Base-by-base conservation (phyloP, 2,329 filamentous ascomycete genomes). In the Dryadomyces quercivorus region DNA sequence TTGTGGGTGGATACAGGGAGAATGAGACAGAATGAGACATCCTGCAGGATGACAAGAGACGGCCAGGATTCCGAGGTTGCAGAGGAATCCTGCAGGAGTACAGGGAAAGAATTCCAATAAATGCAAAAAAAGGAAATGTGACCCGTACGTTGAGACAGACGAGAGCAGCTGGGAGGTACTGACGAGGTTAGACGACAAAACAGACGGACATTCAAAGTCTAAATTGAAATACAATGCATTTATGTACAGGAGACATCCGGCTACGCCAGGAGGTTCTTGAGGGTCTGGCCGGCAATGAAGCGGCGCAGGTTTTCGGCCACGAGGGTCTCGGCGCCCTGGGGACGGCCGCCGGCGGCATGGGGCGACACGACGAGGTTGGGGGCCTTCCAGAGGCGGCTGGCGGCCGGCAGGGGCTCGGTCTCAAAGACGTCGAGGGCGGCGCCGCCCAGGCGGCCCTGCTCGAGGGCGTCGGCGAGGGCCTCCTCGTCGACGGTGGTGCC, bases 281-380 rank as follows among this genome's bases (percentile, higher is more conserved):
- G 60, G 54, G 71, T 63, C 69, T 84, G 80, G 1, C 74, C 74
- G 1, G 81, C 80, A 59, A 81, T 59, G 61, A 83, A 81, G 58
- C 74, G 69, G 59, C 80, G 70, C 66, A 85, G 59, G 60, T 85
- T 85, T 56, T 80, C 73, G 44, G 77, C 75, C 58, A 84, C 81
- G 62, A 85, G 65, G 6, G 61, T 71, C 69, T 84, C 80, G 0
- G 75, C 71, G 4, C 75, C 80, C 65, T 82, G 79, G 5, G 82
- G 82, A 56, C 82, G 65, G 0, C 80, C 80, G 2, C 80, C 80
- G 0, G 79, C 80, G 0, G 78, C 60, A 38, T 63, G 61, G 22
- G 61, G 61, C 51, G 60, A 62, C 21, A 63, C 54, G 13, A 63
- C 22, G 16, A 58, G 26, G 55, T 63, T 63, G 54, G 59, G 59